Evolutionary conservation across 1,284 basidiomycete genomes (phyloP), one percentile per base, ranked within the genome.

Genomic region (Sanguinoderma infundibulare): DNA sequence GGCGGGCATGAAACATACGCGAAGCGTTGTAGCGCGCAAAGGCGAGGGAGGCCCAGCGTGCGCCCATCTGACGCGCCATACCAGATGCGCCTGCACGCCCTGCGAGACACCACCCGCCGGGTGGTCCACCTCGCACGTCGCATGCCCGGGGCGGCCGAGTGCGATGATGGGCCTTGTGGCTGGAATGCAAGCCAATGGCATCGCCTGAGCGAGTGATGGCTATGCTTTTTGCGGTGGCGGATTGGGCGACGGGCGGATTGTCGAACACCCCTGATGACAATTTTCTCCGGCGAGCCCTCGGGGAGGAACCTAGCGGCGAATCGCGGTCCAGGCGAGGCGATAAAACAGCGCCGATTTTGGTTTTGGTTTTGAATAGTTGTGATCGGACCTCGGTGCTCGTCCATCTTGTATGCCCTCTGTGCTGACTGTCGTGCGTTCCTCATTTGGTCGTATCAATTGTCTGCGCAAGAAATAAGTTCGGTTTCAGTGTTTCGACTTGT

Each of bases 131-230:
- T 26, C 28, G 24, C 42, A 28, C 10, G 24, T 7, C 28, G 14
- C 40, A 49, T 32, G 24, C 54, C 65, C 65, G 65, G 57, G 9
- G 17, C 20, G 51, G 46, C 62, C 62, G 65, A 40, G 38, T 34
- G 65, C 65, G 55, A 20, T 66, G 65, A 55, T 32, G 28, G 15
- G 58, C 54, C 51, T 50, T 24, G 51, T 14, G 46, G 36, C 26
- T 24, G 34, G 44, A 12, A 22, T 55, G 50, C 30, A 42, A 15
- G n/a, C 59, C 61, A 61, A 56, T 61, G 15, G 26, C 50, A n/a
- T 20, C 28, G 34, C 50, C 26, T 14, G 9, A 10, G 36, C 36
- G 15, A 9, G 32, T 39, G 50, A 57, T 53, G 61, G 64, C 59
- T 59, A 55, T 60, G 61, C 60, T 22, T 20, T n/a, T 40, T 40